Evolutionary conservation across 148 eudicot genomes (phyloP), one percentile per base, ranked within the genome.

Genomic region (Rhododendron ferrugineum): DNA sequence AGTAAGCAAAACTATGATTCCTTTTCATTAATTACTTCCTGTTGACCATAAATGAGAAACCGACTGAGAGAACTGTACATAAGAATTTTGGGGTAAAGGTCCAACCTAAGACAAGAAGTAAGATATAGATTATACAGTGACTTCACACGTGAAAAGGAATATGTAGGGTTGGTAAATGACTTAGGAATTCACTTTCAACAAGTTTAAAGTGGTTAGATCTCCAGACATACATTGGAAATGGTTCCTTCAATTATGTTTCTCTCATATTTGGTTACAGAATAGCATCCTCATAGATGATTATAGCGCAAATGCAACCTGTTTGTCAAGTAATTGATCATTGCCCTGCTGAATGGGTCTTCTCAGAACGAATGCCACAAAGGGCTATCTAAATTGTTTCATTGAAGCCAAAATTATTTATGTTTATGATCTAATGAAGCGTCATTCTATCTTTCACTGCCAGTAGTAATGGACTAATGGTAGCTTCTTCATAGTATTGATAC

Each of bases 1-100:
- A 90, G 99, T 97, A 86, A 91, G 91, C 77, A 77, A 42, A 26
- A 11, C 28, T 36, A 72, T 42, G 30, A 66, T 83, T 34, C 42
- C 30, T 64, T 2, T 44, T 15, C 11, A 73, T 81, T 81, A 22
- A 7, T 70, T 78, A 26, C 34, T 42, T 64, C 40, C 58, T 20
- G 46, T 46, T 70, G 46, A 70, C 28, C 42, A 32, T 49, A 50
- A 32, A 80, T 30, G 11, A 78, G 81, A 52, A 78, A 78, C 2
- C 26, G 47, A 76, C 46, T 6, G 11, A n/a, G 46, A 22, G 5
- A 40, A 22, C 13, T 22, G 28, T 20, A 2, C 42, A 40, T 4
- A 16, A 37, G 13, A 40, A 40, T 18, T 76, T 76, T 42, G 50
- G 23, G 46, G 44, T 76, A 40, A 40, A 76, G 79, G 50, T 76